phyloP scores from a whole-genome alignment of 2,329 filamentous ascomycete genomes.

The Drechslera avenae region DNA sequence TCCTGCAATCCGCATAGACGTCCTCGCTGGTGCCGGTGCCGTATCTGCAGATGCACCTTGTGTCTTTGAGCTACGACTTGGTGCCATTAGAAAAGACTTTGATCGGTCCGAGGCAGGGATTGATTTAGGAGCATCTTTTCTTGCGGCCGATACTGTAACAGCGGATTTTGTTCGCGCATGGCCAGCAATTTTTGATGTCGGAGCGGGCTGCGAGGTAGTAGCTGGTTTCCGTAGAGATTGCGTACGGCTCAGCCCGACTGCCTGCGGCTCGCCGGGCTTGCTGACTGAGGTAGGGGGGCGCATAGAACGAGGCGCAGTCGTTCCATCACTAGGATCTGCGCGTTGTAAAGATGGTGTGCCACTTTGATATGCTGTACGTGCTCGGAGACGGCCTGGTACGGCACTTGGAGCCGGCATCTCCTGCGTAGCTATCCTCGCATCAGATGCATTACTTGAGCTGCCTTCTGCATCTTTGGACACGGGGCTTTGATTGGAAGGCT shows the following conservation, averaged over 20 bases:
- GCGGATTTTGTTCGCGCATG: slow-evolving; percentile 40
- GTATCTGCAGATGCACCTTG: slow-evolving; percentile 16
- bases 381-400: slow-evolving; percentile 28
- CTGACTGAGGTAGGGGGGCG: slow-evolving; percentile 24
- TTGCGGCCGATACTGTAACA: slow-evolving; percentile 18
- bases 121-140: slow-evolving; percentile 21
- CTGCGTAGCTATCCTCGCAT: background rate
- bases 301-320: slow-evolving; percentile 18
- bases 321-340: slow-evolving; percentile 10
- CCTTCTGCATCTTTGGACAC: background rate
- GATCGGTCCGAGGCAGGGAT: slow-evolving; percentile 27
- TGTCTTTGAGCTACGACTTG: slow-evolving; percentile 13
- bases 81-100: slow-evolving; percentile 29
- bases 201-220: slow-evolving; percentile 22
- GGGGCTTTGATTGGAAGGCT: slow-evolving; percentile 4
- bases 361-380: slow-evolving; percentile 41
- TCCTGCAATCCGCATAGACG: slow-evolving; percentile 31
- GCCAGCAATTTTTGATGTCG: slow-evolving; percentile 9
- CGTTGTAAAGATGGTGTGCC: slow-evolving; percentile 15
- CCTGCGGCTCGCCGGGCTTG: slow-evolving; percentile 25
- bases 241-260: slow-evolving; percentile 29
- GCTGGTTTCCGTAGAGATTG: slow-evolving; percentile 40
- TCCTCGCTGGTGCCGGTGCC: slow-evolving; percentile 13
- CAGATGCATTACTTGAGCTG: background rate
- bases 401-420: slow-evolving; percentile 3